Base-by-base conservation (phyloP, 1,284 basidiomycete species). In the Sporisorium iseilematis-ciliati region DNA sequence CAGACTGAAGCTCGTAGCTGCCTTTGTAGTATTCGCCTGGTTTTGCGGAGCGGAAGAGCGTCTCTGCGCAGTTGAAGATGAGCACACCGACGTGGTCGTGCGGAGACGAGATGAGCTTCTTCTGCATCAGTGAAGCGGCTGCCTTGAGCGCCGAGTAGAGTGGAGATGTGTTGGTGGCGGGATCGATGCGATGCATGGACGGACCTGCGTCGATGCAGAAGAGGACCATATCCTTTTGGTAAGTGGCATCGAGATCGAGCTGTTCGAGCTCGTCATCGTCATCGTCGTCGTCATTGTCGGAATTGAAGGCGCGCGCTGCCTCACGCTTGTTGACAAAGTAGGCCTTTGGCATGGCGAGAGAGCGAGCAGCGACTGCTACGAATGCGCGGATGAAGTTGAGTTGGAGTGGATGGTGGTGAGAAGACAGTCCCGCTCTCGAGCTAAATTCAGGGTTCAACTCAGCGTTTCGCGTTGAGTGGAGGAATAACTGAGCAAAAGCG, bases 201-300 rank as follows among this genome's bases (percentile, higher is more conserved):
- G 89, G 87, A 0, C 94, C 95, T 63, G 93, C 93, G 85, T 99
- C 95, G 66, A 98, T 94, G 81, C 92, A 93, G 87, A 97, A 97
- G 18, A 97, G 87, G 16, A 83, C 75, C 45, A 78, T 75, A 58
- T 83, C 82, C 57, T 78, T 79, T 43, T 76, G 74, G 38, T 54
- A 76, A 46, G 65, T 69, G 29, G 67, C 74, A 23, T 76, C 69
- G 31, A 68, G 46, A 42, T 76, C 69, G 61, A 76, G 61, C 62
- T 68, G 61, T 46, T 76, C 62, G 59, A 68, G 62, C 53, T 69
- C 62, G 35, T 76, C 74, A 33, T 74, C 65, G 57, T 48, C 46
- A 11, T 49, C 48, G n/a, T 69, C 71, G 26, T 63, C 64, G 40
- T 62, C 59, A 23, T 65, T 53, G 48, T 65, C 62, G 41, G 67